Evolutionary conservation across 352 stramenopile species (phyloP), one percentile per base, ranked within the genome.

Genomic region (Globisporangium alternatum): DNA sequence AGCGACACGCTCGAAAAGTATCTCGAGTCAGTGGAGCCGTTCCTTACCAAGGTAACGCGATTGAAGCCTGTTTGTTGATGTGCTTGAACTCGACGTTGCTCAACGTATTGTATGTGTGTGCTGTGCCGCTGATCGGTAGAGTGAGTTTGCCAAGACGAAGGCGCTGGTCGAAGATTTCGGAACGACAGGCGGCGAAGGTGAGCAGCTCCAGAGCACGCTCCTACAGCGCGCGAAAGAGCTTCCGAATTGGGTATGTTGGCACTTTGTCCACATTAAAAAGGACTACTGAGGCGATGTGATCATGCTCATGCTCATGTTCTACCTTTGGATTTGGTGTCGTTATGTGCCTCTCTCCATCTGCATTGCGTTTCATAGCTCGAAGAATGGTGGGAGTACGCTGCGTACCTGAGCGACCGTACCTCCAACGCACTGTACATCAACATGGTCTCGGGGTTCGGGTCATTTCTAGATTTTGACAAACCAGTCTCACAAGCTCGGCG

Each of bases 391-490:
- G 97, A 98, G 69, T 86, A 96, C 59, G 71, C 90, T 35, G 92
- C 88, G 53, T 91, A 91, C 61, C 56, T 89, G 47, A 88, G 77
- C 60, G 80, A 87, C 52, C 80, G 76, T 19, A 86, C 82, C 49
- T 71, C 95, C 61, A 97, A 97, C 70, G 89, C 90, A 1, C 74
- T 97, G 30, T 94, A 96, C 43, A 87, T 98, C 64, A 98, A 98
- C 70, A 96, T 99, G 70, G 89, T 91, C 31, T 98, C 97, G 63
- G 97, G 96, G 69, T 98, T 98, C 67, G 90, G 97, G n/a, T 97
- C 97, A 49, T 87, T 88, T 19, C 81, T 96, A 62, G 92, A 97
- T 64, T 91, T 92, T 28, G 86, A 88, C 25, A 73, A 80, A 15
- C 79, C 83, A 22, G 75, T 85, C 2, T 83, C 82, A 10, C 77